Base-by-base conservation (phyloP, 2,329 filamentous ascomycete genomes). In the Lomentospora prolificans region DNA sequence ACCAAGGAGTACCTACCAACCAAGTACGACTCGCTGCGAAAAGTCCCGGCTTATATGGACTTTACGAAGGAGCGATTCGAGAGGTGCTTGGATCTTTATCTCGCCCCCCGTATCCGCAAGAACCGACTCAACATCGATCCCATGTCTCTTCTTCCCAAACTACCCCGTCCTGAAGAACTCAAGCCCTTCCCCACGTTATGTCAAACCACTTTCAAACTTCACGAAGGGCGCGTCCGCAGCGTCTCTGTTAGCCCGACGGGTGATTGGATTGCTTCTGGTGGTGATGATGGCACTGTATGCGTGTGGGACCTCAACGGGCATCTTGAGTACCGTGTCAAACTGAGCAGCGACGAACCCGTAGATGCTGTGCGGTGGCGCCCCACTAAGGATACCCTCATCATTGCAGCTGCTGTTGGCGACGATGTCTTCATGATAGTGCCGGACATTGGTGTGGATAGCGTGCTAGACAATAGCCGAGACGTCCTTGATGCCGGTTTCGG, bases 121-220 rank as follows among this genome's bases (percentile, higher is more conserved):
- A 96, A 91, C 74, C 88, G 91, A 70, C 82, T 99, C 65, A 96
- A 97, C 72, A 97, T 99, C 65, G 94, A 99, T 64, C 94, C 94
- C 3, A 87, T 88, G 69, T 95, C 90, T 36, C 76, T 99, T 53
- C 79, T 99, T 33, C 92, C 94, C 10, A 96, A 96, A 69, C 78
- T 99, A 6, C 94, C 95, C 6, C 89, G 87, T 58, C 92, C 94
- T 0, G 89, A 96, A 64, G 92, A 99, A 65, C 78, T 99, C 57
- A 90, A 90, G 65, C 94, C 94, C 2, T 99, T 97, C 77, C 94
- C 94, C 12, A 96, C 91, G 0, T 84, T 89, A 7, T 92, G 89
- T 63, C 87, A 91, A 48, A 89, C 90, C 4, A 80, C 95, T 10
- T 97, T 94, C 76, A 78, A 83, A 60, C 92, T 92, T 9, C 94